Evolutionary conservation across 192 early-diverging fungal genomes (phyloP).

Genomic region (Haplosporangium gracile): DNA sequence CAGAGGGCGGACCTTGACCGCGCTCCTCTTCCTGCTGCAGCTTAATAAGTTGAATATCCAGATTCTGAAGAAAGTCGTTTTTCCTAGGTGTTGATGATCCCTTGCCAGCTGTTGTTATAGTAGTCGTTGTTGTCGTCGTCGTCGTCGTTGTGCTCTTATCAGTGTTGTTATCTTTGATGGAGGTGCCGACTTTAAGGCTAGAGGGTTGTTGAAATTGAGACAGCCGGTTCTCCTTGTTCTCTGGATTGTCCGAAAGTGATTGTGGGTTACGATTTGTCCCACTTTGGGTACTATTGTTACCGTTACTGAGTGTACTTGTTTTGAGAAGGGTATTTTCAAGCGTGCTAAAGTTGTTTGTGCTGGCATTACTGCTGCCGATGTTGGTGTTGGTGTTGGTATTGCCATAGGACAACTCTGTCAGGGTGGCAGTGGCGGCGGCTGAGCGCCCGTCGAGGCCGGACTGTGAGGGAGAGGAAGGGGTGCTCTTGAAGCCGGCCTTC

Average conservation of each 20-base stretch:
- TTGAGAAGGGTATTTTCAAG: not conserved
- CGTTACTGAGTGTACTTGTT: not conserved
- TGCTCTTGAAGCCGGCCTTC: constrained; percentile 49
- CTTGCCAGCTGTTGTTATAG: not conserved
- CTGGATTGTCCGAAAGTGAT: not conserved
- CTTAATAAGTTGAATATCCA: constrained; percentile 42
- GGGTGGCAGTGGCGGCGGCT: not conserved
- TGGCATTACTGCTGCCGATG: not conserved
- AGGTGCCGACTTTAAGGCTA: not conserved
- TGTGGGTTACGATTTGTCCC: not conserved
- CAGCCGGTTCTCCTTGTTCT: not conserved
- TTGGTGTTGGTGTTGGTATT: constrained; percentile 6
- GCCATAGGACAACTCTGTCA: constrained; percentile 13
- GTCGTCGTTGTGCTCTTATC: not conserved
- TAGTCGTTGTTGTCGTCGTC: not conserved
- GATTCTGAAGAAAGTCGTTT: constrained; percentile 39
- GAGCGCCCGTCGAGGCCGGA: constrained; percentile 19
- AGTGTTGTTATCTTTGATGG: not conserved
- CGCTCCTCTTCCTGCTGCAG: constrained; percentile 26
- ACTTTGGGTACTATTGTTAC: not conserved
- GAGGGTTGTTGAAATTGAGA: not conserved
- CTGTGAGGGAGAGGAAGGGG: constrained; percentile 42
- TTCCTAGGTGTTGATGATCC: not conserved
- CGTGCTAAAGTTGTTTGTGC: not conserved
- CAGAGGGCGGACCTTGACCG: not conserved